A percentile compares a stretch with the other conserved stretches of the same genome.
Evolutionary conservation across 768 basidiomycete genomes (phyloP).

Genomic region (Crassisporium funariophilum): DNA sequence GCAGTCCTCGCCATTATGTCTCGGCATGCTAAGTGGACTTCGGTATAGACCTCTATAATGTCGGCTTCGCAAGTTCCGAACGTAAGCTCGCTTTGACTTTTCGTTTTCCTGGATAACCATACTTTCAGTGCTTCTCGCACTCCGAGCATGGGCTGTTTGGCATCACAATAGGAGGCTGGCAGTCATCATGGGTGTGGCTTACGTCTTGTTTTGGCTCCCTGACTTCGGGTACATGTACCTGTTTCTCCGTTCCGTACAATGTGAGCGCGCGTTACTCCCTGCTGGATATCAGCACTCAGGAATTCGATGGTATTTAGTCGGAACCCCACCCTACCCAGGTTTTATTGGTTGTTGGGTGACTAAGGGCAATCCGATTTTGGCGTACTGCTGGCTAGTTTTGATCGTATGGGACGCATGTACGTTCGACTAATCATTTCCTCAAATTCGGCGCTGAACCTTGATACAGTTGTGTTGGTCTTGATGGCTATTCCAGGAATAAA

Average conservation of each 20-base stretch:
- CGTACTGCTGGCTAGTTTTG: constrained; percentile 8
- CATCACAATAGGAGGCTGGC: constrained; percentile 12
- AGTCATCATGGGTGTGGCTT: constrained; percentile 9
- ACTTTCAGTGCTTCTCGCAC: constrained; percentile 21
- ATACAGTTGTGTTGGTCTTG: constrained; percentile 12
- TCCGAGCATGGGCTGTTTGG: constrained; percentile 26
- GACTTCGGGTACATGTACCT: constrained; percentile 9
- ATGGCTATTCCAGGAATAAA: constrained; percentile 13
- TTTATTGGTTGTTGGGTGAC: constrained; percentile 13
- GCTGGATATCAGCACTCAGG: too few species aligned
- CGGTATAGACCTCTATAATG: too few species aligned
- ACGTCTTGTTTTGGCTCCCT: constrained; percentile 8
- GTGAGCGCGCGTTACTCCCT: too few species aligned
- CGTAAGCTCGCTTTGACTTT: too few species aligned
- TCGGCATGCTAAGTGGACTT: too few species aligned
- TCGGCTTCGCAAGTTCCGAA: too few species aligned
- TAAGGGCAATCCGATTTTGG: constrained; percentile 7
- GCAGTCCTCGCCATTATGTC: too few species aligned
- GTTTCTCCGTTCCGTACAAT: constrained; percentile 9
- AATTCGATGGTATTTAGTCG: too few species aligned
- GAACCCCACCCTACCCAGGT: too few species aligned
- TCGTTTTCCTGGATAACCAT: background rate
- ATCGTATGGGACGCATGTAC: constrained; percentile 16
- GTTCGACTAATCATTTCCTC: too few species aligned
- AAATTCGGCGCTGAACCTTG: too few species aligned